Evolutionary conservation across 192 early-diverging fungal genomes (phyloP).

Genomic region (Podila horticola): DNA sequence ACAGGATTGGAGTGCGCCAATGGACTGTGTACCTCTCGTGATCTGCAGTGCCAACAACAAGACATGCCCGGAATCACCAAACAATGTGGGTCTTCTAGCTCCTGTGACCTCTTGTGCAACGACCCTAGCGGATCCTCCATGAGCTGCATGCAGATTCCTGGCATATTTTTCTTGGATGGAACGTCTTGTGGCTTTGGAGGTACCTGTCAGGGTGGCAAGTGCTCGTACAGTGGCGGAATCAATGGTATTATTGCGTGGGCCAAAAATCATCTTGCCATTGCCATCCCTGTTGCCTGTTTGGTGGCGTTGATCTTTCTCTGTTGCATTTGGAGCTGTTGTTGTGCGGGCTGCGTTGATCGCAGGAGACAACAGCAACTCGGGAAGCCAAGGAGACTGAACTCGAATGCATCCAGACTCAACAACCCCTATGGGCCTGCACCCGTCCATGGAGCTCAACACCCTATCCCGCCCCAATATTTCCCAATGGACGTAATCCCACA

Average conservation of each 20-base stretch:
- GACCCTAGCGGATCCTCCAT: conserved; percentile 51
- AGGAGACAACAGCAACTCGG: conserved; percentile 3
- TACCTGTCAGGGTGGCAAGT: conserved; percentile 68
- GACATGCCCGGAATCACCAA: conserved; percentile 60
- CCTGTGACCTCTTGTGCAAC: conserved; percentile 73
- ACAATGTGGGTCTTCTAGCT: conserved; percentile 64
- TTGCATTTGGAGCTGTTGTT: conserved; percentile 50
- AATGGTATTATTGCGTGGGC: conserved; percentile 53
- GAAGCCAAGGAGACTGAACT: conserved; percentile 17
- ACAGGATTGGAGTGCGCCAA: conserved; percentile 69
- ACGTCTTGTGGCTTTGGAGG: conserved; percentile 75
- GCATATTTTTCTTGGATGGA: conserved; percentile 74
- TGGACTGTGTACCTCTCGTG: conserved; percentile 78
- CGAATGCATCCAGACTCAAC: conserved; percentile 14
- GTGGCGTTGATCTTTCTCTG: conserved; percentile 54
- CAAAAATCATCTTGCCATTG: conserved; percentile 56
- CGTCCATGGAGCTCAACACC: no score
- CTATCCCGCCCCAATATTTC: conserved; percentile 21
- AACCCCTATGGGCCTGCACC: conserved; percentile 15
- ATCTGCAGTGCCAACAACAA: conserved; percentile 72
- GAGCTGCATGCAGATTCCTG: conserved; percentile 34
- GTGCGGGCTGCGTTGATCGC: conserved; percentile 23
- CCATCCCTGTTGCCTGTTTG: conserved; percentile 53
- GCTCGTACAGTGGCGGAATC: conserved; percentile 38
- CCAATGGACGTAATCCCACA: conserved; percentile 11